phyloP scores from a whole-genome alignment of 2,329 filamentous ascomycete genomes.

The Penicillium freii region DNA sequence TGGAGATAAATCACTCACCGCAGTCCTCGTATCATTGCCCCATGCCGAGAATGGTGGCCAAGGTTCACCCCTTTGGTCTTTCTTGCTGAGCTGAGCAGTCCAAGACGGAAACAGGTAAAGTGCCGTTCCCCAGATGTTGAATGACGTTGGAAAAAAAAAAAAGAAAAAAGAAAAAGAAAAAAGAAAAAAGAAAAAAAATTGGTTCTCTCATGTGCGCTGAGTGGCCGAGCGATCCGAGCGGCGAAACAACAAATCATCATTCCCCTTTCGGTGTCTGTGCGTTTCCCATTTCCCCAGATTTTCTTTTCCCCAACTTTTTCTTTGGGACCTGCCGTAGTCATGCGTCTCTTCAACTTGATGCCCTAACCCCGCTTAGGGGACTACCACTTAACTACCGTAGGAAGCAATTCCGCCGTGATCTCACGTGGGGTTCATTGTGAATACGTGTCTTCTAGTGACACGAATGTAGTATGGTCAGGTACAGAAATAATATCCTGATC shows the following conservation, averaged over 20 bases:
- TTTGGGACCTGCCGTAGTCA: not conserved
- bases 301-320: slow-evolving; percentile 21
- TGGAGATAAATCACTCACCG: slow-evolving; percentile 10
- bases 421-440: not conserved
- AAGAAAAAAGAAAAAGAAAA: not conserved
- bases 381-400: no score
- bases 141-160: slow-evolving; percentile 9
- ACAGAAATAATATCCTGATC: not conserved
- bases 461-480: not conserved
- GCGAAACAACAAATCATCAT: slow-evolving; percentile 15
- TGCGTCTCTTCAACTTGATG: not conserved
- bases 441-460: not conserved
- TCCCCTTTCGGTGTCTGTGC: not conserved
- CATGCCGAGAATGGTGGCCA: slow-evolving; percentile 5
- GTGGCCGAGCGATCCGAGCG: slow-evolving; percentile 23
- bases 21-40: not conserved
- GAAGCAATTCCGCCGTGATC: not conserved
- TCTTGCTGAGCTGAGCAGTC: not conserved
- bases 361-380: not conserved
- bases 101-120: slow-evolving; percentile 11
- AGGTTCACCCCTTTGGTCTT: not conserved
- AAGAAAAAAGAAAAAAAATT: not conserved
- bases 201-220: slow-evolving; percentile 4
- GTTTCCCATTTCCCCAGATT: slow-evolving; percentile 26
- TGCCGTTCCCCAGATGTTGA: slow-evolving; percentile 13